A percentile compares a stretch with the other conserved stretches of the same genome.
These are phyloP conservation scores for Sphagnum tenellum DNA, from an alignment of 225 moss, liverwort and hornwort genomes.

Conservation along the genomic window DNA sequence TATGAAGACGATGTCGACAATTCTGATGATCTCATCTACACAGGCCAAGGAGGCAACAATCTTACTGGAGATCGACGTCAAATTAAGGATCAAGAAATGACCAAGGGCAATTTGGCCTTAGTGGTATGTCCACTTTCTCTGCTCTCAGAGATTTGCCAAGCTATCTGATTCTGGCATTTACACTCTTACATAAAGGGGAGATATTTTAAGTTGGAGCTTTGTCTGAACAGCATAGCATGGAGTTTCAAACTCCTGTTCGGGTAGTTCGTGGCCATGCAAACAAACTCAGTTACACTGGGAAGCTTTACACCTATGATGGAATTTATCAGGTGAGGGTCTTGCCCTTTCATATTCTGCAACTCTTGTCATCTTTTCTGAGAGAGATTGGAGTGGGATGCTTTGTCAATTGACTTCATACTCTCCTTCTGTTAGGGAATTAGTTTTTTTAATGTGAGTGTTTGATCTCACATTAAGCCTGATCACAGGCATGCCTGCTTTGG, in stretches of 20 bases:
- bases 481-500: no score
- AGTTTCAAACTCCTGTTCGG: constrained; percentile 33
- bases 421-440: no score
- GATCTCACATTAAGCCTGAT: no score
- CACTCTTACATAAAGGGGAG: no score
- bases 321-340: constrained; percentile 32
- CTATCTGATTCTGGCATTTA: no score
- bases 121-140: constrained; percentile 13
- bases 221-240: constrained; percentile 30
- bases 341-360: no score
- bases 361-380: no score
- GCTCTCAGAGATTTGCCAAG: no score
- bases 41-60: constrained; percentile 62
- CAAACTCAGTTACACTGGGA: constrained; percentile 48
- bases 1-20: constrained; percentile 67
- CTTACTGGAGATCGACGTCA: constrained; percentile 46
- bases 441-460: no score
- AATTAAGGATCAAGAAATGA: constrained; percentile 48
- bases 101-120: constrained; percentile 48
- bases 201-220: background rate
- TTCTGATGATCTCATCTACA: constrained; percentile 49
- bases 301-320: constrained; percentile 57
- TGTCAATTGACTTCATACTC: no score
- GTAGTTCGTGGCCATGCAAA: constrained; percentile 58
- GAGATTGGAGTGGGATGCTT: no score